A percentile compares a stretch with the other conserved stretches of the same genome.
Evolutionary conservation across 805 yeast genomes (phyloP).

Genomic region (Lipomyces lipofer): DNA sequence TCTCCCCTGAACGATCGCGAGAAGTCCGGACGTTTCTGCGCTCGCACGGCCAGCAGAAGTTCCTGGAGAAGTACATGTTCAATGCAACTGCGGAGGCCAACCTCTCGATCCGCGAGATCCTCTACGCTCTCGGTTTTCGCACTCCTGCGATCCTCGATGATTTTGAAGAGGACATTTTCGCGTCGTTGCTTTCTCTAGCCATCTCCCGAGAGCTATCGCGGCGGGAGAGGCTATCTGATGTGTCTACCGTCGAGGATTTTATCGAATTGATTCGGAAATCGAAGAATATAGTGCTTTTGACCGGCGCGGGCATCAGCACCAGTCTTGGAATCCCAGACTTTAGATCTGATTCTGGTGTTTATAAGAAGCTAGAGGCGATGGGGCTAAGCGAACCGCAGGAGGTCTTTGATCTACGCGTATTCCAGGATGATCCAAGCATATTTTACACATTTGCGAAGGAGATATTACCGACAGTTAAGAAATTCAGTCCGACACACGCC

Average conservation of each 20-base stretch:
- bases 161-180: constrained; percentile 46
- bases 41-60: constrained; percentile 14
- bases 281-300: constrained; percentile 64
- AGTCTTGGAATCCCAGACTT: constrained; percentile 90
- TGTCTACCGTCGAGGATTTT: constrained; percentile 61
- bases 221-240: constrained; percentile 55
- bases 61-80: constrained; percentile 13
- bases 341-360: constrained; percentile 84
- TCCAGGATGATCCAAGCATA: constrained; percentile 71
- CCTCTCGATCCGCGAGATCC: constrained; percentile 28
- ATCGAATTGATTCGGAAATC: constrained; percentile 55
- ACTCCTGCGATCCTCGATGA: constrained; percentile 36
- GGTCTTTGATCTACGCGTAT: constrained; percentile 74
- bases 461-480: constrained; percentile 68
- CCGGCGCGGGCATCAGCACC: constrained; percentile 94
- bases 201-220: constrained; percentile 61
- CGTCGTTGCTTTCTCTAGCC: constrained; percentile 47
- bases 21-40: constrained; percentile 16
- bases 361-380: constrained; percentile 62
- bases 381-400: constrained; percentile 88
- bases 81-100: not conserved
- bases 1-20: constrained; percentile 1
- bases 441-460: constrained; percentile 85
- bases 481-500: constrained; percentile 74
- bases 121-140: constrained; percentile 26